phyloP scores from a whole-genome alignment of 805 yeast species.

The Kluyveromyces nonfermentans region DNA sequence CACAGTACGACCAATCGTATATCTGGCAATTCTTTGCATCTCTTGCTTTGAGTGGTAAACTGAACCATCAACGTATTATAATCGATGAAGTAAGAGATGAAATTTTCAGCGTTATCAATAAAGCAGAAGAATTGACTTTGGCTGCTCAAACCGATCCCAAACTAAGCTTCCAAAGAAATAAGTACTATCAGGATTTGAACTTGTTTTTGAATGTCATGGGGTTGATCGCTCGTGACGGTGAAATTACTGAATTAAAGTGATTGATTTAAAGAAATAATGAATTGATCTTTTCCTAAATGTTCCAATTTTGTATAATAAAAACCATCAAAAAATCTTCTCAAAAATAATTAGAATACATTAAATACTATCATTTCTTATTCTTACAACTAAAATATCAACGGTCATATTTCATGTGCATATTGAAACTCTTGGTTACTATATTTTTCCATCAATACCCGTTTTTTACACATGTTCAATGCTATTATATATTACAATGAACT shows the following conservation, averaged over 20 bases:
- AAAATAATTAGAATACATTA: neutral
- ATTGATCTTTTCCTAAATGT: neutral
- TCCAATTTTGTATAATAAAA: conserved; percentile 6
- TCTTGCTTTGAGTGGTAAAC: conserved; percentile 80
- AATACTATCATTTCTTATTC: neutral
- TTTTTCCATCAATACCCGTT: no score
- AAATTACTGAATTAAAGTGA: conserved; percentile 64
- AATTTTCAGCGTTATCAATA: conserved; percentile 77
- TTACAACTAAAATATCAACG: no score
- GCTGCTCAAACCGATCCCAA: conserved; percentile 34
- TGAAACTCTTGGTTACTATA: no score
- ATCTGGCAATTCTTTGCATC: conserved; percentile 97
- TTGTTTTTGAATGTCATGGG: conserved; percentile 95
- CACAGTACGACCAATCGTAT: conserved; percentile 56
- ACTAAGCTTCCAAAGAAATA: conserved; percentile 37
- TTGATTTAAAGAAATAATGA: neutral
- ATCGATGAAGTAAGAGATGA: conserved; percentile 92
- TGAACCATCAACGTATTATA: conserved; percentile 84
- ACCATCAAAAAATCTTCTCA: neutral
- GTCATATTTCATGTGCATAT: no score
- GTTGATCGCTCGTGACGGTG: conserved; percentile 80
- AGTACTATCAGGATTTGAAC: conserved; percentile 70
- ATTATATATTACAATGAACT: no score
- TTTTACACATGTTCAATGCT: no score
- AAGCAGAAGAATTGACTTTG: conserved; percentile 44